Percentiles rank a stretch among this genome's conserved stretches.
Evolutionary conservation across 2,329 filamentous ascomycete genomes (phyloP).

Genomic region (Pseudocercospora vitis): DNA sequence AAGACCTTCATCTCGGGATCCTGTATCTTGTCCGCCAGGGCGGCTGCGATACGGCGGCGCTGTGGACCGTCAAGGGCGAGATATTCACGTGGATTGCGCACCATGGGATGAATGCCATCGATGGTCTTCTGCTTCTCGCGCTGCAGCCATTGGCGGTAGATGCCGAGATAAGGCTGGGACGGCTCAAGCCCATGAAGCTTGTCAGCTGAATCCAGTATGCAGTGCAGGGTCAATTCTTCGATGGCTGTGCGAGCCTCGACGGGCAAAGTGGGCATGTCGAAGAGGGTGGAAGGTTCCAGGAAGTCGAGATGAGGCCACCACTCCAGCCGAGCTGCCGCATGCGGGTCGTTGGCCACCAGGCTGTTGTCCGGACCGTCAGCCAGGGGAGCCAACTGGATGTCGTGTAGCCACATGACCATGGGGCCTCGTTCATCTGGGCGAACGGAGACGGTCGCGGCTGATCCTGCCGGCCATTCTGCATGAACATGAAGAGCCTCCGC

Average conservation of each 20-base stretch:
- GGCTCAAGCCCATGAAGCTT: background rate
- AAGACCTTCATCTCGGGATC: background rate
- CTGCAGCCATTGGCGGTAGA: background rate
- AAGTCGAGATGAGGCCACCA: background rate
- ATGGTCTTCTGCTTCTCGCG: background rate
- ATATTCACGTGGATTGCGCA: no score
- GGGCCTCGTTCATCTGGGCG: background rate
- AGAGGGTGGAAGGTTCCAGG: background rate
- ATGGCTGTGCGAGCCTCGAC: background rate
- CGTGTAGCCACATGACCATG: background rate
- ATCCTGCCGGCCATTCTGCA: no score
- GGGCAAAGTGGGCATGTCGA: background rate
- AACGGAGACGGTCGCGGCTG: no score
- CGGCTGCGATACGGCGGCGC: no score
- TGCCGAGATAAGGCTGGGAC: background rate
- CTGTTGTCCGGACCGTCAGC: background rate
- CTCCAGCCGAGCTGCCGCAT: background rate
- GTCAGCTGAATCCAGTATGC: background rate
- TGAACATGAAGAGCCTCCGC: no score
- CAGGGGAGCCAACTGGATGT: background rate
- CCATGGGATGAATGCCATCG: background rate
- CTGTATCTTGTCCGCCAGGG: background rate
- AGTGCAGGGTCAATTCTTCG: background rate
- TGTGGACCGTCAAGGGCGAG: no score
- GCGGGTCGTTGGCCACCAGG: background rate